Evolutionary conservation across 129 eudicot genomes (phyloP).

Genomic region (Flaveria sonorensis): DNA sequence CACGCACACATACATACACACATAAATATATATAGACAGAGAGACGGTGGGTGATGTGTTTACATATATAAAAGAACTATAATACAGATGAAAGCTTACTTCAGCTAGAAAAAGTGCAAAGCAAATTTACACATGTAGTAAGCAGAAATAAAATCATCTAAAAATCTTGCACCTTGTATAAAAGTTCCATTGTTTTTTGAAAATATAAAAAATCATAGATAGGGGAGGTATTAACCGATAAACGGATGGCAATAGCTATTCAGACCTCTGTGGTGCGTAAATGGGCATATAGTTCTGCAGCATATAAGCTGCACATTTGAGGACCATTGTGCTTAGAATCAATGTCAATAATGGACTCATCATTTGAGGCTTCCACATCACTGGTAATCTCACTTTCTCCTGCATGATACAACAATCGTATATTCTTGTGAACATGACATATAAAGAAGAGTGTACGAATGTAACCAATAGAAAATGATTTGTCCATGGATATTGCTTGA

Average conservation of each 20-base stretch:
- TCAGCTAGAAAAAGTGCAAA: constrained; percentile 8
- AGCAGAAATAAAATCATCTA: not conserved
- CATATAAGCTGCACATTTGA: constrained; percentile 81
- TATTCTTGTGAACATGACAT: not conserved
- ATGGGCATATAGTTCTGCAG: constrained; percentile 54
- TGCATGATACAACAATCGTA: constrained; percentile 32
- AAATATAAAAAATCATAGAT: constrained; percentile 9
- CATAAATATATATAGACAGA: too few relatives aligned
- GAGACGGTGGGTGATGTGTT: too few relatives aligned
- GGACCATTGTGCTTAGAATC: constrained; percentile 76
- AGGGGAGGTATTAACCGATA: constrained; percentile 33
- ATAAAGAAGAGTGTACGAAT: not conserved
- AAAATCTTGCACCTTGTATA: not conserved
- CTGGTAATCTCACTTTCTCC: constrained; percentile 37
- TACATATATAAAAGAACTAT: too few relatives aligned
- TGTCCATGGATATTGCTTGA: not conserved
- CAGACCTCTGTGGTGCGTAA: constrained; percentile 71
- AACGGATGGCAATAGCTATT: constrained; percentile 36
- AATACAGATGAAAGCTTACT: not conserved
- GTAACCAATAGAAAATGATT: not conserved
- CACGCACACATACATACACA: not conserved
- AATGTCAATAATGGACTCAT: constrained; percentile 49
- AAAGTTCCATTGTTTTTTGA: not conserved
- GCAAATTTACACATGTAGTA: not conserved
- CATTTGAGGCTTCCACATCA: constrained; percentile 39